Evolutionary conservation across 495 filamentous ascomycete species (phyloP), one percentile per base, ranked within the genome.

Genomic region (Penicillium odoratum): DNA sequence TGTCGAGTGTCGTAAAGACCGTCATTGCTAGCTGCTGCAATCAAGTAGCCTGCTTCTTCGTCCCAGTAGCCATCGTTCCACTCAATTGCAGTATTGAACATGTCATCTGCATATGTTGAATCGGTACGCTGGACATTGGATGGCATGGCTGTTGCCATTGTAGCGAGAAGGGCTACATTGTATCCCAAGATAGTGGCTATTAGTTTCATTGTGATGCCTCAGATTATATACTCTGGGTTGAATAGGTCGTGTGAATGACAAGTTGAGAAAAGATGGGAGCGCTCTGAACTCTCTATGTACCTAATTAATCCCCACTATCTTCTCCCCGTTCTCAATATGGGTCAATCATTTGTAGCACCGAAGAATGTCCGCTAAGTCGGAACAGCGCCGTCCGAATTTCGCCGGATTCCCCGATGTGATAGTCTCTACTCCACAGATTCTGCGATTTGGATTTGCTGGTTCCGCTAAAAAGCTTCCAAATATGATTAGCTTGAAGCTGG

Each of bases 1-100:
- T 67, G 67, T 21, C 75, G 64, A 26, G 67, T 73, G 34, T 75
- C 74, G 25, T 76, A 62, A 4, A 54, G 54, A 34, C 57, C 64
- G 11, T 38, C 13, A 48, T 51, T 51, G 28, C 50, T 57, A 9
- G 55, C 42, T 28, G 62, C 15, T 16, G 58, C 56, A 21, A 64
- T 55, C 29, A 64, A 28, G 38, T 61, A 64, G 16, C 62, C 62
- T 9, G 62, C 55, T 1, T 58, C 47, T 2, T 64, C 28, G 5
- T 64, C 58, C 62, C 62, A 64, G 44, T 50, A 64, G 7, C 48
- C 53, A 48, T 64, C 62, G 7, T 57, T 64, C 62, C 62, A 64
- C 44, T 64, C 62, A 10, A 64, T 64, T 21, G 58, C 62, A 2
- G 58, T 53, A 15, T 53, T 64, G 58, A 64, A 64, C 62, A 64